Conservation (phyloP, 1,284 basidiomycete genomes). For the Sporisorium scitamineum region DNA sequence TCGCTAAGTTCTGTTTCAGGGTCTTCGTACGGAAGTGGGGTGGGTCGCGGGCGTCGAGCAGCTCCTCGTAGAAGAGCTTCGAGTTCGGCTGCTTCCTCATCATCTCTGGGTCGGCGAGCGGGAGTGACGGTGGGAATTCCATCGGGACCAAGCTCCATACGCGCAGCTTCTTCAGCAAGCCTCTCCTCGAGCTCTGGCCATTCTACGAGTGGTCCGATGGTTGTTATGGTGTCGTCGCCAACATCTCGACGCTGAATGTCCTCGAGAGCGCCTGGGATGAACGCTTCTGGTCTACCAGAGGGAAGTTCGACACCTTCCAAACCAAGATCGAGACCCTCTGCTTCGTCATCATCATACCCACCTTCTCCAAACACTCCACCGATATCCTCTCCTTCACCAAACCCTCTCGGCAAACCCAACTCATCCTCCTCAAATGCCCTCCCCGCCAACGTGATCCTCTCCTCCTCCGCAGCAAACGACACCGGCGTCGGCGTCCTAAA, state of each 20-base stretch:
- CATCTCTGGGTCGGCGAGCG: conserved; percentile 21
- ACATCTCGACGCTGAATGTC: conserved; percentile 5
- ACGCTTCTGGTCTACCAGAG: conserved; percentile 8
- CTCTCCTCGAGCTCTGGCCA: conserved; percentile 45
- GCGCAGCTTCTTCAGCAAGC: conserved; percentile 36
- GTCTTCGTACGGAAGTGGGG: conserved; percentile 22
- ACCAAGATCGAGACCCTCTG: conserved; percentile 41
- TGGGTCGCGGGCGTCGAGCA: conserved; percentile 14
- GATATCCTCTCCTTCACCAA: conserved; percentile 26
- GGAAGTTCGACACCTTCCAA: conserved; percentile 21
- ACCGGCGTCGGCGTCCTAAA: conserved; percentile 33
- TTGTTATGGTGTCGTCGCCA: conserved; percentile 19
- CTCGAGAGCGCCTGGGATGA: conserved; percentile 16
- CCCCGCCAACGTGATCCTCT: conserved; percentile 37
- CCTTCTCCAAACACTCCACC: conserved; percentile 6
- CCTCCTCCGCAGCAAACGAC: conserved; percentile 31
- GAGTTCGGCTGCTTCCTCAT: conserved; percentile 20
- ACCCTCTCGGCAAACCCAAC: conserved; percentile 26
- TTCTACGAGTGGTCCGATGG: conserved; percentile 18
- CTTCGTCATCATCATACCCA: conserved; percentile 27
- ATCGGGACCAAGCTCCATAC: conserved; percentile 26
- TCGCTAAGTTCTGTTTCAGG: conserved; percentile 23
- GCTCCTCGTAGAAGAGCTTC: conserved; percentile 13
- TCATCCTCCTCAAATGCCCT: conserved; percentile 41
- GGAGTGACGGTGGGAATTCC: conserved; percentile 30